Evolutionary conservation across 2,329 filamentous ascomycete genomes (phyloP).

Genomic region (Phaeosphaeriaceae sp.): DNA sequence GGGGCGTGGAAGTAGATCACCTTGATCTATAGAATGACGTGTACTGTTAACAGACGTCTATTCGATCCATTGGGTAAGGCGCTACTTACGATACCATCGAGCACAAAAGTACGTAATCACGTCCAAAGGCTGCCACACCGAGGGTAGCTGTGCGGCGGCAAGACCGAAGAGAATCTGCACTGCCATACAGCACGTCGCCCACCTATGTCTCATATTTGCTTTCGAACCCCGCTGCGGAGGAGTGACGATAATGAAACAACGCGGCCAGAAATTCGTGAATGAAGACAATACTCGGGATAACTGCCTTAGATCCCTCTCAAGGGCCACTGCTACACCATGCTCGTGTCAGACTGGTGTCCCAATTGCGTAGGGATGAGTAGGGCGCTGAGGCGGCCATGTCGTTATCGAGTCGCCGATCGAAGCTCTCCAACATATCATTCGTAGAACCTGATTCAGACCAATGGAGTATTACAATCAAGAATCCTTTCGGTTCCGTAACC

Average conservation of each 20-base stretch:
- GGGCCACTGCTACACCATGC: background rate
- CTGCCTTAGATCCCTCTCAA: too few relatives aligned
- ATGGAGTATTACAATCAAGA: background rate
- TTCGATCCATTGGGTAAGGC: background rate
- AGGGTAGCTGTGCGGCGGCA: slow-evolving; percentile 10
- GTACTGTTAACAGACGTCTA: background rate
- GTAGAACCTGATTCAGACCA: background rate
- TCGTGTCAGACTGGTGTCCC: background rate
- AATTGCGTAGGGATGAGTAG: background rate
- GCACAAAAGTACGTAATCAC: slow-evolving; percentile 21
- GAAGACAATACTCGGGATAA: background rate
- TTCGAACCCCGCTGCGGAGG: background rate
- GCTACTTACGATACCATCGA: slow-evolving; percentile 18
- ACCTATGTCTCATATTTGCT: background rate
- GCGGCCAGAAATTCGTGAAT: background rate
- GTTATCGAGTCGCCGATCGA: background rate
- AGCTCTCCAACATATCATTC: background rate
- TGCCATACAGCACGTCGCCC: background rate
- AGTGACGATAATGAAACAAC: background rate
- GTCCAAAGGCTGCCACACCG: slow-evolving; percentile 16
- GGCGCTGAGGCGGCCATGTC: background rate
- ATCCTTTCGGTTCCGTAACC: background rate
- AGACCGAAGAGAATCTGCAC: background rate
- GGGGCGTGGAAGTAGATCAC: background rate
- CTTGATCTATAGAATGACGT: background rate